Conservation (phyloP, 2,329 filamentous ascomycete species). For the Aspergillus alliaceus region DNA sequence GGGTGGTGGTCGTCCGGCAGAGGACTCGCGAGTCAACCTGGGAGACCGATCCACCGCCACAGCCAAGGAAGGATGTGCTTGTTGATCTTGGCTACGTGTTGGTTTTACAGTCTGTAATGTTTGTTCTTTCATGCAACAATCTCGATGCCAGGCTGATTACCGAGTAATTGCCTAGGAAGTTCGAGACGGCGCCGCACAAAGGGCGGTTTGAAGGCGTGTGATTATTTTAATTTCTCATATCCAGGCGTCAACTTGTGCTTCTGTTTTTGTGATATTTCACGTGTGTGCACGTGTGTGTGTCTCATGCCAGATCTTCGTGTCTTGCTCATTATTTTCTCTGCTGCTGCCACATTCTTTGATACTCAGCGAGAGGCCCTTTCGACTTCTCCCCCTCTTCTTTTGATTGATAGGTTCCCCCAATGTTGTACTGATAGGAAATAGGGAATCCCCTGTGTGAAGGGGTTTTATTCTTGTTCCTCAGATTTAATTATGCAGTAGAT, state of each 20-base stretch:
- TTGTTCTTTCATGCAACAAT: conserved; percentile 10
- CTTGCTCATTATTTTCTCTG: not conserved
- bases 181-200: not conserved
- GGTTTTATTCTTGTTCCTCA: not conserved
- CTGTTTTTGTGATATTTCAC: not conserved
- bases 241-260: conserved; percentile 7
- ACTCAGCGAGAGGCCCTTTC: not conserved
- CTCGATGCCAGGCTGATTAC: conserved; percentile 8
- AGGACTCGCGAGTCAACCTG: conserved; percentile 74
- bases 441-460: not conserved
- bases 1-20: conserved; percentile 51
- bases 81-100: conserved; percentile 50
- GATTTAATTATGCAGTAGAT: too few relatives aligned
- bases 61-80: conserved; percentile 91
- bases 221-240: conserved; percentile 5
- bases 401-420: not conserved
- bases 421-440: not conserved
- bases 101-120: conserved; percentile 5
- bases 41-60: conserved; percentile 69
- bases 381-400: not conserved
- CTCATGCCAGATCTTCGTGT: conserved; percentile 11
- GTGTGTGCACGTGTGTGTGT: too few relatives aligned
- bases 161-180: conserved; percentile 4
- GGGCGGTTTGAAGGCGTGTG: conserved; percentile 4
- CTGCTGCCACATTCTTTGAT: not conserved